Conservation (phyloP, 306 rosid genomes). For the Quercus gilva region DNA sequence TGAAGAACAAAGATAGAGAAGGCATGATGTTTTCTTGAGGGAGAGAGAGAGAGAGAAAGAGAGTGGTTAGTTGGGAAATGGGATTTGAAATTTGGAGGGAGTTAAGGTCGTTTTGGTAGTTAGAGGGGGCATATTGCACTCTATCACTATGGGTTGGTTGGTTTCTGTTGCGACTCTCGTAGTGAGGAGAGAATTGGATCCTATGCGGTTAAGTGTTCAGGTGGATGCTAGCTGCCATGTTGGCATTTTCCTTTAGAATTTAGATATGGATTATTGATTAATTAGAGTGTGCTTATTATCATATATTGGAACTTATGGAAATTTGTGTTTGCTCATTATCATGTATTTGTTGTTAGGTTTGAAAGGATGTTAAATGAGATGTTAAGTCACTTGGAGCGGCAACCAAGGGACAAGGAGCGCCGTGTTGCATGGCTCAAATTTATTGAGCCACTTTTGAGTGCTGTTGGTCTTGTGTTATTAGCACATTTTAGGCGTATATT, state of each 20-base stretch:
- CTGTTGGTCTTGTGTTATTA: conserved; percentile 68
- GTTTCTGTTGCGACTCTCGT: too few species aligned
- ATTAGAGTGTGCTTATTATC: neutral
- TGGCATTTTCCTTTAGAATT: neutral
- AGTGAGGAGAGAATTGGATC: too few species aligned
- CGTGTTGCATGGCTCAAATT: conserved; percentile 82
- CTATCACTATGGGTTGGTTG: too few species aligned
- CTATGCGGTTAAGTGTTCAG: too few species aligned
- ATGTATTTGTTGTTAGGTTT: conserved; percentile 46
- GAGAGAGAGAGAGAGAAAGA: neutral
- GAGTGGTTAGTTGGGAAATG: too few species aligned
- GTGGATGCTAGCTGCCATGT: too few species aligned
- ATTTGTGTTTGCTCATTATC: neutral
- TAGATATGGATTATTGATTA: neutral
- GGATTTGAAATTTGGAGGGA: too few species aligned
- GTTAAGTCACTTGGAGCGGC: conserved; percentile 95
- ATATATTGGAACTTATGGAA: neutral
- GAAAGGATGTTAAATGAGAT: conserved; percentile 83
- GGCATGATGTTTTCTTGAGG: too few species aligned
- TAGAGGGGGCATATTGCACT: too few species aligned
- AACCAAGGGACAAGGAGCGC: conserved; percentile 82
- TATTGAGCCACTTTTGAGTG: conserved; percentile 52
- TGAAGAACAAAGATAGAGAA: too few species aligned
- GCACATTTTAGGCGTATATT: conserved; percentile 88
- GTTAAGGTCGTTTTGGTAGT: too few species aligned